phyloP scores from a whole-genome alignment of 2,329 filamentous ascomycete genomes.

The Fusarium solani-melongenae region DNA sequence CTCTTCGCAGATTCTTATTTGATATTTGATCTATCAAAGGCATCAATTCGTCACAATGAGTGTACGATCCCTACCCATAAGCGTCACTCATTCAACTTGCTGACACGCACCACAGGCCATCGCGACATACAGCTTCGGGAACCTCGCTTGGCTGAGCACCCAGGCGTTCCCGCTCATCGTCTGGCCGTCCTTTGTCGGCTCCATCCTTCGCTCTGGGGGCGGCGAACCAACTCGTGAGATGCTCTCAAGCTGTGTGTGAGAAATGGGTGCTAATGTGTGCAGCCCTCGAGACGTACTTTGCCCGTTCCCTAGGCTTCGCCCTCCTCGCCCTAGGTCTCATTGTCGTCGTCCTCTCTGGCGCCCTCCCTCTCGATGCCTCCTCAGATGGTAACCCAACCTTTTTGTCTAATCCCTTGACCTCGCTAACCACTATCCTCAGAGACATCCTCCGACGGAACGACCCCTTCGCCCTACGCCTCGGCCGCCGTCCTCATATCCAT shows the following conservation, averaged over 20 bases:
- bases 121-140: slow-evolving; percentile 62
- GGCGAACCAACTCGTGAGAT: slow-evolving; percentile 47
- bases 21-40: not conserved
- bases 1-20: not conserved
- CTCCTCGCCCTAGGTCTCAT: slow-evolving; percentile 73
- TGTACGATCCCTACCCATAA: slow-evolving; percentile 15
- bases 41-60: slow-evolving; percentile 25
- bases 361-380: slow-evolving; percentile 71
- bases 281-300: slow-evolving; percentile 76
- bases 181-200: slow-evolving; percentile 60
- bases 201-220: slow-evolving; percentile 53
- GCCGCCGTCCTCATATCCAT: slow-evolving; percentile 75
- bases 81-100: not conserved
- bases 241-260: not conserved
- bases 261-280: slow-evolving; percentile 11
- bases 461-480: slow-evolving; percentile 70
- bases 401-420: not conserved
- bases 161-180: slow-evolving; percentile 61
- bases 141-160: slow-evolving; percentile 61
- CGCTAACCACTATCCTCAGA: slow-evolving; percentile 4
- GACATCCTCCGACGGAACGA: slow-evolving; percentile 47
- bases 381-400: slow-evolving; percentile 50
- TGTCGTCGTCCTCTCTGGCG: slow-evolving; percentile 76
- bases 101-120: slow-evolving; percentile 53
- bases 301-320: slow-evolving; percentile 75